Percentiles rank a stretch among this genome's conserved stretches.
Conservation (phyloP, 129 eudicot species). For the Deinandra increscens region DNA sequence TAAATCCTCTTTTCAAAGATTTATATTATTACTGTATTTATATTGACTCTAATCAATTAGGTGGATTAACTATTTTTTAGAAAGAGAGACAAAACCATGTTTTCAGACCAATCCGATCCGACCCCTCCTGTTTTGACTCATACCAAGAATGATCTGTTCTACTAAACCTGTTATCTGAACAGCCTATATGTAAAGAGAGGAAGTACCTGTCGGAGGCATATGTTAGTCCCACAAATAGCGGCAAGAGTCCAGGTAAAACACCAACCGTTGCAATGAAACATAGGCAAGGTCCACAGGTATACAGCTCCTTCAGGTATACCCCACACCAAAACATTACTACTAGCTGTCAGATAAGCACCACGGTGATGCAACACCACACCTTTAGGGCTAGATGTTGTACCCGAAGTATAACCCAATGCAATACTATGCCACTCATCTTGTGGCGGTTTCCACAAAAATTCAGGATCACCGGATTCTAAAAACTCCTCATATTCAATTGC, state of each 20-base stretch:
- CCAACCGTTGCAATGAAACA: conserved; percentile 99
- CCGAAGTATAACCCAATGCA: conserved; percentile 86
- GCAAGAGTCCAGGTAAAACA: conserved; percentile 87
- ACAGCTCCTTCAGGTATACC: conserved; percentile 71
- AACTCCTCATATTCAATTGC: conserved; percentile 78
- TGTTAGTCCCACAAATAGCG: conserved; percentile 77
- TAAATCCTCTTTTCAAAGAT: too few relatives aligned
- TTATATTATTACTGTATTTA: neutral
- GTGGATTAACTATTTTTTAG: neutral
- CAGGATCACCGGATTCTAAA: conserved; percentile 67
- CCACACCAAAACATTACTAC: conserved; percentile 59
- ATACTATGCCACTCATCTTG: conserved; percentile 90
- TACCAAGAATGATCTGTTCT: neutral
- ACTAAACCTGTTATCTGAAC: neutral
- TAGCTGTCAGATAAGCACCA: conserved; percentile 80
- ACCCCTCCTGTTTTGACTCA: neutral
- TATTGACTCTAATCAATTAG: neutral
- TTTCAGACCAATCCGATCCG: neutral
- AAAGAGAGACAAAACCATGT: neutral
- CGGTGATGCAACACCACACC: conserved; percentile 91
- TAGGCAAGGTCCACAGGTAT: conserved; percentile 90
- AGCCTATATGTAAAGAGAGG: neutral
- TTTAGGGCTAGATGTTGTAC: conserved; percentile 91
- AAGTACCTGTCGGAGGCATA: conserved; percentile 83
- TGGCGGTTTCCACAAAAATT: conserved; percentile 67